phyloP scores from a whole-genome alignment of 2,329 filamentous ascomycete genomes.

The Epicoccum sorghinum region DNA sequence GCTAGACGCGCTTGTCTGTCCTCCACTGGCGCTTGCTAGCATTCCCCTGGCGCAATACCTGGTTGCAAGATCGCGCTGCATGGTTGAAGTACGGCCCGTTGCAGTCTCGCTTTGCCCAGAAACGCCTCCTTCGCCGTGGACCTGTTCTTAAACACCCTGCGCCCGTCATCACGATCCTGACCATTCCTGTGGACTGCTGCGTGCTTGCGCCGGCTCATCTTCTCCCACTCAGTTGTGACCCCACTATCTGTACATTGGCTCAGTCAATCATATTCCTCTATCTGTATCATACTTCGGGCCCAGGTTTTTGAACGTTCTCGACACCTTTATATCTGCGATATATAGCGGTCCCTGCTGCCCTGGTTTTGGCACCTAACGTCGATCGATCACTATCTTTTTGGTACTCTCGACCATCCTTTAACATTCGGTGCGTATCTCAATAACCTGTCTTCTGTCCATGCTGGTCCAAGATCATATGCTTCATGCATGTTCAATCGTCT shows the following conservation, averaged over 20 bases:
- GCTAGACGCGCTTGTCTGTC: slow-evolving; percentile 37
- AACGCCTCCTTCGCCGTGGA: slow-evolving; percentile 40
- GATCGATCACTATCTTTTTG: not conserved
- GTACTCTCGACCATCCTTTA: not conserved
- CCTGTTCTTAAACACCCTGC: slow-evolving; percentile 38
- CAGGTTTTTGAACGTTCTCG: not conserved
- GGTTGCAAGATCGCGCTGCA: slow-evolving; percentile 41
- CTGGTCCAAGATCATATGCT: not conserved
- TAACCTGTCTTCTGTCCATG: not conserved
- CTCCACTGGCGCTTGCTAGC: slow-evolving; percentile 36
- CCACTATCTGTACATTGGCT: slow-evolving; percentile 5
- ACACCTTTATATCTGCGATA: slow-evolving; percentile 19
- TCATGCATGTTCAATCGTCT: not conserved
- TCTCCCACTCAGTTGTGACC: slow-evolving; percentile 19
- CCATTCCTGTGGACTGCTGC: slow-evolving; percentile 37
- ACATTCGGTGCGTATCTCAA: slow-evolving; percentile 2
- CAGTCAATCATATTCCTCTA: slow-evolving; percentile 3
- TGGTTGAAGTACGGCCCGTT: slow-evolving; percentile 48
- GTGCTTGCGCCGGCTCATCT: slow-evolving; percentile 37
- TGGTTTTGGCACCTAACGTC: slow-evolving; percentile 8
- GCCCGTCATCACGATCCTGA: slow-evolving; percentile 34
- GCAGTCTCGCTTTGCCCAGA: slow-evolving; percentile 45
- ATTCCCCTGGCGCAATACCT: slow-evolving; percentile 34
- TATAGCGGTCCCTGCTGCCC: slow-evolving; percentile 15
- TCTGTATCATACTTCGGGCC: slow-evolving; percentile 18